Evolutionary conservation across 768 basidiomycete genomes (phyloP).

Genomic region (Trametopsis cervina): DNA sequence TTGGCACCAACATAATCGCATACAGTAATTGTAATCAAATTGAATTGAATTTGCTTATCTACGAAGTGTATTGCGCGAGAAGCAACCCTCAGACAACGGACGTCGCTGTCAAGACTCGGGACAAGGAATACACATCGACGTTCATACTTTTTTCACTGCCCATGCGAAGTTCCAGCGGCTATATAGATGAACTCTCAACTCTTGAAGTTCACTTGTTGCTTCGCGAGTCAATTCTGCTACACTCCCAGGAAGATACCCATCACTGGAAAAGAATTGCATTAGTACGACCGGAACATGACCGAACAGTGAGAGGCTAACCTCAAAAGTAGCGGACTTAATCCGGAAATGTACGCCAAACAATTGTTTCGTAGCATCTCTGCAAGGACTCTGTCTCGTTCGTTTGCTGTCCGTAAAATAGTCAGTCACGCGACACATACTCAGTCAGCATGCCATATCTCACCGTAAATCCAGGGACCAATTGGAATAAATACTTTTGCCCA

Average conservation of each 20-base stretch:
- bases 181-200: constrained; percentile 21
- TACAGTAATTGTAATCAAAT: too few species aligned
- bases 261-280: constrained; percentile 13
- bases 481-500: constrained; percentile 28
- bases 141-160: constrained; percentile 23
- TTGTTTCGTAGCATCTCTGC: constrained; percentile 25
- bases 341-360: constrained; percentile 21
- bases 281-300: background rate
- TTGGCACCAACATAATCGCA: too few species aligned
- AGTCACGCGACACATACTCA: background rate
- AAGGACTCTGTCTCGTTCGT: constrained; percentile 19
- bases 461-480: constrained; percentile 25
- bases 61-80: background rate
- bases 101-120: too few species aligned
- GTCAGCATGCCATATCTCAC: constrained; percentile 13
- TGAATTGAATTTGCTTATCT: background rate
- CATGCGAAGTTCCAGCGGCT: constrained; percentile 27
- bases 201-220: constrained; percentile 21
- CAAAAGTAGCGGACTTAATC: constrained; percentile 22
- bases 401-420: constrained; percentile 11
- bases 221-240: constrained; percentile 24
- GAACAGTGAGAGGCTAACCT: constrained; percentile 14
- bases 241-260: constrained; percentile 25
- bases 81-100: too few species aligned
- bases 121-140: too few species aligned